These are phyloP conservation scores for Colletotrichum liaoningense DNA, from an alignment of 2,329 filamentous ascomycete species.

Conservation along the genomic window DNA sequence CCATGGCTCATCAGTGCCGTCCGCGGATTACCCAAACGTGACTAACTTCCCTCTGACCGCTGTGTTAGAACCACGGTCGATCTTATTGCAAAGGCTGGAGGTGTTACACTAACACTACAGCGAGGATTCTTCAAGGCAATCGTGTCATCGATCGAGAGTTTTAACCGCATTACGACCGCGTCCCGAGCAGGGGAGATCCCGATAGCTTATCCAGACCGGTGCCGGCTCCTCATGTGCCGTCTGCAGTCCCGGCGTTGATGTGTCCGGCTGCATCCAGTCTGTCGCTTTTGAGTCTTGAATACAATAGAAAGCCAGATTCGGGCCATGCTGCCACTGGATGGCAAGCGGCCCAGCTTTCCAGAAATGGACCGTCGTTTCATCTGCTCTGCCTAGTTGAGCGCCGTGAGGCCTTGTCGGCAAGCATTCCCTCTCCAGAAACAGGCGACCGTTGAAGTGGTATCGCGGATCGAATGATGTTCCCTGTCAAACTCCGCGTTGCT, in stretches of 20 bases:
- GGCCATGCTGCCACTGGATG: neutral
- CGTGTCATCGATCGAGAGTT: conserved; percentile 22
- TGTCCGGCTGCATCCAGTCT: neutral
- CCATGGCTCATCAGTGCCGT: conserved; percentile 2
- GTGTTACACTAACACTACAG: neutral
- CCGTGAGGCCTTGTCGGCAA: conserved; percentile 4
- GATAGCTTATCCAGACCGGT: neutral
- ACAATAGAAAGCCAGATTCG: too few species aligned
- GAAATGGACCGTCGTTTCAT: conserved; percentile 22
- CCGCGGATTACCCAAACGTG: conserved; percentile 21
- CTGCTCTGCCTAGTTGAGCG: conserved; percentile 7
- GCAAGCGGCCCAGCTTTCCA: conserved; percentile 6
- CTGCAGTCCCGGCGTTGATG: neutral
- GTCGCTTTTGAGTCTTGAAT: neutral
- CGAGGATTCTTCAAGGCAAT: neutral
- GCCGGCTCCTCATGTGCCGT: neutral
- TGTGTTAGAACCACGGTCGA: neutral
- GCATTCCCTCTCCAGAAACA: conserved; percentile 7
- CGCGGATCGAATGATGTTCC: conserved; percentile 6
- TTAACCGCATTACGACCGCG: neutral
- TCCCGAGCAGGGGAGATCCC: conserved; percentile 21
- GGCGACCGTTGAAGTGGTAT: conserved; percentile 7
- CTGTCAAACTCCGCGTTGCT: conserved; percentile 2
- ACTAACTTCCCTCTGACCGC: neutral
- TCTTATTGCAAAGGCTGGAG: neutral